Evolutionary conservation across 441 rosid species (phyloP).

Genomic region (Mallotus repandus): DNA sequence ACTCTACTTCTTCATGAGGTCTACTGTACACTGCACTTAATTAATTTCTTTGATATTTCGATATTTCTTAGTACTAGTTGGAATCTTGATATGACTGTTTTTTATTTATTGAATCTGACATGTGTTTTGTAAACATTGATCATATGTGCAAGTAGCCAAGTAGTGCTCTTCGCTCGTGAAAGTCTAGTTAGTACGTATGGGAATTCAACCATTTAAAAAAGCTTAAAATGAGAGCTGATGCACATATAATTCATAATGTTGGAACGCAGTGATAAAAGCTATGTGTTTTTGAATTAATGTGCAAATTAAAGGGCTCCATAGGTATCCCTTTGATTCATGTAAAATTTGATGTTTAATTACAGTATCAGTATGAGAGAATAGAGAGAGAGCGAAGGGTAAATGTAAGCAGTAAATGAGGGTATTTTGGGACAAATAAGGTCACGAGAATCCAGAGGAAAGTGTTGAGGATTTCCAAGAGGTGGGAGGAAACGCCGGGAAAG

Average conservation of each 20-base stretch:
- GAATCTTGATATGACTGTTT: background rate
- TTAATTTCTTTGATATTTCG: too few species aligned
- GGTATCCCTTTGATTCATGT: background rate
- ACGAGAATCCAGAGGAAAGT: constrained; percentile 53
- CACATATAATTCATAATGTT: constrained; percentile 10
- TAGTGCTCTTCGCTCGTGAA: background rate
- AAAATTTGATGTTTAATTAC: background rate
- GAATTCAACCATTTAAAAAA: constrained; percentile 10
- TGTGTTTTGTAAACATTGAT: constrained; percentile 5
- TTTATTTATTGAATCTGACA: constrained; percentile 7
- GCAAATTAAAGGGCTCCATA: background rate
- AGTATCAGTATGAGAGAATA: too few species aligned
- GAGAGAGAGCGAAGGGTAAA: constrained; percentile 4
- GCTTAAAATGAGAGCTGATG: background rate
- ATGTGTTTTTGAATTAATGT: constrained; percentile 17
- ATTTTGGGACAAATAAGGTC: constrained; percentile 31
- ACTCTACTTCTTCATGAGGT: too few species aligned
- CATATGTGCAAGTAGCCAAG: constrained; percentile 6
- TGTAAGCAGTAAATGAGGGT: constrained; percentile 15
- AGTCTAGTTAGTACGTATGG: background rate
- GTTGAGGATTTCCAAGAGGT: constrained; percentile 52
- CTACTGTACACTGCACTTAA: too few species aligned
- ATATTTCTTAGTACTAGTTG: too few species aligned
- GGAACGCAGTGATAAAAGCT: constrained; percentile 9
- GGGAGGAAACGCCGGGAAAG: constrained; percentile 90